phyloP scores from a whole-genome alignment of 257 asterid species.

The Nicotiana paniculata region DNA sequence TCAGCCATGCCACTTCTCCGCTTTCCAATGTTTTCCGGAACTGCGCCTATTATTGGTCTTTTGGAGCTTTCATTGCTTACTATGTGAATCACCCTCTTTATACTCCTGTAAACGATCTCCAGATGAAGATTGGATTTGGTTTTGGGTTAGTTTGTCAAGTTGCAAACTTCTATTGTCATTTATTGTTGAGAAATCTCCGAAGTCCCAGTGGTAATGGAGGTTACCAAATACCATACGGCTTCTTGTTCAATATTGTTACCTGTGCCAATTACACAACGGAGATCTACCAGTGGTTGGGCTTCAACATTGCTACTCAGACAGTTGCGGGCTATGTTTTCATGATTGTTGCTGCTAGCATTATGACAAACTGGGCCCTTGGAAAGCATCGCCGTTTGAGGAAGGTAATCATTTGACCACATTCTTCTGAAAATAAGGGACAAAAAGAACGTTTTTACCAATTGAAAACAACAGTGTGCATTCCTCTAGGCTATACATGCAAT shows the following conservation, averaged over 20 bases:
- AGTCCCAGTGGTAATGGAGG: conserved; percentile 58
- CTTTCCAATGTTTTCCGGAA: conserved; percentile 79
- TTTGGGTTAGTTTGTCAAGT: conserved; percentile 79
- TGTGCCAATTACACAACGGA: conserved; percentile 97
- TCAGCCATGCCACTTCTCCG: conserved; percentile 99
- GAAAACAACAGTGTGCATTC: not conserved
- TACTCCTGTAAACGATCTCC: conserved; percentile 84
- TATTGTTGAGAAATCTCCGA: conserved; percentile 83
- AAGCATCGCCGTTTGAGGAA: conserved; percentile 87
- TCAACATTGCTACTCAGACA: conserved; percentile 90
- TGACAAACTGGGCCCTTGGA: conserved; percentile 98
- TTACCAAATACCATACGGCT: conserved; percentile 90
- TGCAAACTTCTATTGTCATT: conserved; percentile 86
- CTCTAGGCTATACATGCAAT: not conserved
- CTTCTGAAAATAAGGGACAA: not conserved
- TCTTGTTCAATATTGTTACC: conserved; percentile 83
- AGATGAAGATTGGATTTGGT: conserved; percentile 80
- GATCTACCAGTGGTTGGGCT: conserved; percentile 98
- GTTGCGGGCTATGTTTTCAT: conserved; percentile 80
- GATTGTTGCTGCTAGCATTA: conserved; percentile 89
- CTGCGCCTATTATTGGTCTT: conserved; percentile 97
- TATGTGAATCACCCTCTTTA: conserved; percentile 84
- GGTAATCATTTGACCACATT: conserved; percentile 32
- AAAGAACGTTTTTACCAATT: not conserved
- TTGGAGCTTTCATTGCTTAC: conserved; percentile 81